A percentile compares a stretch with the other conserved stretches of the same genome.
These are phyloP conservation scores for Ilyonectria sp. DNA, from an alignment of 2,329 filamentous ascomycete species.

Conservation along the genomic window DNA sequence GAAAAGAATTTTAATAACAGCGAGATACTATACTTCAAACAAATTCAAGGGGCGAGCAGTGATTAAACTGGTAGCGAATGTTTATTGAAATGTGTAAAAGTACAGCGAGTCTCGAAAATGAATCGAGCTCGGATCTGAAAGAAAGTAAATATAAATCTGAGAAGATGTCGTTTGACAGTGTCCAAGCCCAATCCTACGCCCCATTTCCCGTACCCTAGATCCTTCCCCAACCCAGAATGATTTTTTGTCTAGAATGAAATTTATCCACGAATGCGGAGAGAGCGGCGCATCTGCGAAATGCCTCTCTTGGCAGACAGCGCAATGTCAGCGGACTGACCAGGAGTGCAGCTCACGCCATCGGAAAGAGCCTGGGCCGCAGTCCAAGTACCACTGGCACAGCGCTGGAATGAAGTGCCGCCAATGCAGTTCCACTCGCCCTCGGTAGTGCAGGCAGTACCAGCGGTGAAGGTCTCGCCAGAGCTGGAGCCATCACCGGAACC, in stretches of 20 bases:
- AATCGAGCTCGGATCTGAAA: not conserved
- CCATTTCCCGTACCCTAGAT: not conserved
- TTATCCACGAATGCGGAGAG: constrained; percentile 37
- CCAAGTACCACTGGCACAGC: constrained; percentile 69
- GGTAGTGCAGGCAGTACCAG: constrained; percentile 61
- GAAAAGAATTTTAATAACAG: too few relatives aligned
- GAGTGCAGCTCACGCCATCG: constrained; percentile 60
- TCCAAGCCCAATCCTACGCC: not conserved
- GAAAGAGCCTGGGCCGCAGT: constrained; percentile 60
- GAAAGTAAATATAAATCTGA: constrained; percentile 9
- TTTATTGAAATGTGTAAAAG: constrained; percentile 9
- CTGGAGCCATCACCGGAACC: constrained; percentile 41
- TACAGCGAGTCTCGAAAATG: not conserved
- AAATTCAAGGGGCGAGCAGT: not conserved
- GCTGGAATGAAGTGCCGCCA: constrained; percentile 65
- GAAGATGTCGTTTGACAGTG: constrained; percentile 2
- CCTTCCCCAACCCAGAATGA: not conserved
- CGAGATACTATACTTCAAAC: too few relatives aligned
- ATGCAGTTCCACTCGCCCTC: constrained; percentile 71
- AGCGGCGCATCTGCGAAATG: constrained; percentile 47
- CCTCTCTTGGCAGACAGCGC: constrained; percentile 49
- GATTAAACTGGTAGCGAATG: not conserved
- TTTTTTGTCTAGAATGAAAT: not conserved
- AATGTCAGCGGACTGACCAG: constrained; percentile 59
- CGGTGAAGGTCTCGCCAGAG: constrained; percentile 51